Evolutionary conservation across 345 rosid genomes (phyloP).

Genomic region (Ceriops tagal): DNA sequence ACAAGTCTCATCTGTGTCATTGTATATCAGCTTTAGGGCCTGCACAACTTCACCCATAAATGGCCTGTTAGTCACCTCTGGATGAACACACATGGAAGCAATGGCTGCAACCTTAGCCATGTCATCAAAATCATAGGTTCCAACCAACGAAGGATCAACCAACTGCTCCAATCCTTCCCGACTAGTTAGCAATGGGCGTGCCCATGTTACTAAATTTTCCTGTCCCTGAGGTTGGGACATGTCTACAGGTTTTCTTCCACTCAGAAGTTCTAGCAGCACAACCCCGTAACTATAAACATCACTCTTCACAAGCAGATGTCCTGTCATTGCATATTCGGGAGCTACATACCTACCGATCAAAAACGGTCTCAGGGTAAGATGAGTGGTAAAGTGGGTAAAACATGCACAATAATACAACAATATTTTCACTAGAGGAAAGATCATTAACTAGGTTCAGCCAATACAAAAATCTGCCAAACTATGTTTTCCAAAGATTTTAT

Average conservation of each 20-base stretch:
- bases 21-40: slow-evolving; percentile 92
- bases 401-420: too few relatives aligned
- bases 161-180: slow-evolving; percentile 84
- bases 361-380: background rate
- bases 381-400: too few relatives aligned
- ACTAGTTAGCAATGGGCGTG: slow-evolving; percentile 75
- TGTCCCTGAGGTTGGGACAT: slow-evolving; percentile 96
- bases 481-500: background rate
- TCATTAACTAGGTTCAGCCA: too few relatives aligned
- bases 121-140: slow-evolving; percentile 76
- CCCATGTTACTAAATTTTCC: slow-evolving; percentile 98
- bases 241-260: slow-evolving; percentile 96
- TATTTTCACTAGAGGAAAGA: too few relatives aligned
- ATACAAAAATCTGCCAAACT: background rate
- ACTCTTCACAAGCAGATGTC: slow-evolving; percentile 95
- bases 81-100: slow-evolving; percentile 97
- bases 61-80: slow-evolving; percentile 87
- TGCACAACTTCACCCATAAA: slow-evolving; percentile 99
- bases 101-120: slow-evolving; percentile 99
- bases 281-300: slow-evolving; percentile 98
- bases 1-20: slow-evolving; percentile 71
- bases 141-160: slow-evolving; percentile 76
- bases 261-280: slow-evolving; percentile 92
- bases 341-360: slow-evolving; percentile 79
- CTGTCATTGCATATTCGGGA: slow-evolving; percentile 99